These are phyloP conservation scores for Monascus ruber DNA, from an alignment of 2,329 filamentous ascomycete genomes.

Conservation along the genomic window DNA sequence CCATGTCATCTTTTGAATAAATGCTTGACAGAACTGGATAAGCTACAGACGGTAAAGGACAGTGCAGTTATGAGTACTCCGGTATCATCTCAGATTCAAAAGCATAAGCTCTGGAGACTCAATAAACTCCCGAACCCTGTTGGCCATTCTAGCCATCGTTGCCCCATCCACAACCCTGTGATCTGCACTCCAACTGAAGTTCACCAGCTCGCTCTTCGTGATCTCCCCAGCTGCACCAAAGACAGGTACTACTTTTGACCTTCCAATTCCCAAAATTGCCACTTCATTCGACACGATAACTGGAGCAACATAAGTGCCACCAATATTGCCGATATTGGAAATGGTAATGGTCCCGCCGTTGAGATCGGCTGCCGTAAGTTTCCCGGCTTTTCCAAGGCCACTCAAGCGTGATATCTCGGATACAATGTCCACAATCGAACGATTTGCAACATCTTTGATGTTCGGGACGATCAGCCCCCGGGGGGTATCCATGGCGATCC, in stretches of 20 bases:
- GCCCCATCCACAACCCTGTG: constrained; percentile 91
- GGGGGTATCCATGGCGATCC: constrained; percentile 89
- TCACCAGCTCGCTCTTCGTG: constrained; percentile 66
- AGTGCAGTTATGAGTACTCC: background rate
- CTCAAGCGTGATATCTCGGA: constrained; percentile 65
- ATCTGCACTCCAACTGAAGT: constrained; percentile 94
- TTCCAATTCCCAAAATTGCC: constrained; percentile 80
- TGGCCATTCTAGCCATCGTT: constrained; percentile 83
- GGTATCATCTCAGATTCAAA: constrained; percentile 57
- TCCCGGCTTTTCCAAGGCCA: constrained; percentile 59
- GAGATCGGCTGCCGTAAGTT: constrained; percentile 63
- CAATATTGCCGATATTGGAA: constrained; percentile 92
- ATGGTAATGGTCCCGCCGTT: constrained; percentile 85
- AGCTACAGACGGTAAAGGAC: no score
- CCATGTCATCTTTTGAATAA: background rate
- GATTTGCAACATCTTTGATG: constrained; percentile 66
- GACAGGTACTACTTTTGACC: constrained; percentile 66
- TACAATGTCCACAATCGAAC: constrained; percentile 69
- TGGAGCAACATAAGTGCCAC: constrained; percentile 81
- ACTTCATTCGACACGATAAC: constrained; percentile 87
- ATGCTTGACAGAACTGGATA: no score
- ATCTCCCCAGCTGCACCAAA: constrained; percentile 53
- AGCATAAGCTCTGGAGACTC: constrained; percentile 84
- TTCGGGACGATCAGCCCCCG: constrained; percentile 83
- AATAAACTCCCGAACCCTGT: constrained; percentile 63